These are phyloP conservation scores for Sphagnum contortum DNA, from an alignment of 225 moss, liverwort and hornwort species.

Conservation along the genomic window DNA sequence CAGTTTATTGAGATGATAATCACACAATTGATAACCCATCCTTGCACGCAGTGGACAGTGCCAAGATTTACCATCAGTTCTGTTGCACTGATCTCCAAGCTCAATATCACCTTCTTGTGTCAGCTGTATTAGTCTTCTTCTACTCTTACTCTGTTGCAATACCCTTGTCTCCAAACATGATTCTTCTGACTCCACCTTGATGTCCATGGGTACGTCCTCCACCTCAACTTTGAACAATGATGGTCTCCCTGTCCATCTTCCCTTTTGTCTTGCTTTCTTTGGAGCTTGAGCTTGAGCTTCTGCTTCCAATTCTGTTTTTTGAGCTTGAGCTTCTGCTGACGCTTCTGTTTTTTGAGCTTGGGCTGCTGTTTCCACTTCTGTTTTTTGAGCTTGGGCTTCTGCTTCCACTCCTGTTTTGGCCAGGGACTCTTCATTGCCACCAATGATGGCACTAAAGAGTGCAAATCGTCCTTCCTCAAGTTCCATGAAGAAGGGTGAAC, in stretches of 20 bases:
- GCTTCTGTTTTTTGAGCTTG: not conserved
- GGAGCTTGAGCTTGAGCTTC: not conserved
- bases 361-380: not conserved
- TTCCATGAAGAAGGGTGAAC: constrained; percentile 48
- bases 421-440: constrained; percentile 7
- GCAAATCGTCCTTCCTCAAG: constrained; percentile 36
- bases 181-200: constrained; percentile 7
- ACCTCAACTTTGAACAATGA: not conserved
- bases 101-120: constrained; percentile 39
- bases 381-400: constrained; percentile 1
- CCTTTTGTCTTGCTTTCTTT: constrained; percentile 4
- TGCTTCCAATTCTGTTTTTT: not conserved
- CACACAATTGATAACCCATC: constrained; percentile 43
- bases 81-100: constrained; percentile 44
- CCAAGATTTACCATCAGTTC: constrained; percentile 55
- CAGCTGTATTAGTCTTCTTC: constrained; percentile 36
- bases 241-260: not conserved
- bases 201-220: constrained; percentile 12
- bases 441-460: constrained; percentile 38
- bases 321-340: not conserved
- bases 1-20: constrained; percentile 43
- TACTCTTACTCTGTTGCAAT: constrained; percentile 30
- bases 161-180: constrained; percentile 6
- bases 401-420: not conserved
- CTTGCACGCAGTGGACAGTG: constrained; percentile 46